Conservation (phyloP, 345 rosid species). For the Brassica incana region DNA sequence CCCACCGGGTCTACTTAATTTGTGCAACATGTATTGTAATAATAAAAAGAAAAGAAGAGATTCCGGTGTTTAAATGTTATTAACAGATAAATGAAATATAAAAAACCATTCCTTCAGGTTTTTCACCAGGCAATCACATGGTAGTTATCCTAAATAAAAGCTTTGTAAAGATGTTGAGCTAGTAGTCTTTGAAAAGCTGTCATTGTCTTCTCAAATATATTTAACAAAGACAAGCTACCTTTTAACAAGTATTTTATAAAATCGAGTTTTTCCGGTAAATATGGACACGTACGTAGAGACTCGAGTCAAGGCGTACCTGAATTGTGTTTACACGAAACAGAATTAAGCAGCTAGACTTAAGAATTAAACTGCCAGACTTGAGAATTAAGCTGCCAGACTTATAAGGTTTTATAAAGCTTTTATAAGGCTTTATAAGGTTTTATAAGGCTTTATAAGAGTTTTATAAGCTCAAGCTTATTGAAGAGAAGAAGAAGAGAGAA, state of each 20-base stretch:
- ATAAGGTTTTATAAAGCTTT: no score
- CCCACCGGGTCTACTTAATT: slow-evolving; percentile 7
- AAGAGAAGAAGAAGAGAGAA: no score
- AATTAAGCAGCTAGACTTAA: no score
- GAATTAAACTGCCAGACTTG: no score
- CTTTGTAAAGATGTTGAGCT: slow-evolving; percentile 3
- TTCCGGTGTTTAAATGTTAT: slow-evolving; percentile 15
- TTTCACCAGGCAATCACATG: neutral
- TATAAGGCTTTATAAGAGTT: no score
- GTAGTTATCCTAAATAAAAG: slow-evolving; percentile 8
- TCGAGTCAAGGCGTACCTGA: neutral
- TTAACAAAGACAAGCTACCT: neutral
- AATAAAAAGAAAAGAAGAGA: slow-evolving; percentile 16
- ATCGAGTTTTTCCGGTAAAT: neutral
- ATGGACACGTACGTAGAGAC: slow-evolving; percentile 5
- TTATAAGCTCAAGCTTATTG: no score
- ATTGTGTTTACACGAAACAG: no score
- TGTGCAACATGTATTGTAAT: slow-evolving; percentile 4
- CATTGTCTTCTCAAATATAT: slow-evolving; percentile 15
- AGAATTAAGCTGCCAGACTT: no score
- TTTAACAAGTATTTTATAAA: neutral
- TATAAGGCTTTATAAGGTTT: no score
- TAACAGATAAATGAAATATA: neutral
- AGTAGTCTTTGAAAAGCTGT: neutral
- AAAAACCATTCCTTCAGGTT: neutral